These are phyloP conservation scores for Pichia sp. DNA, from an alignment of 1,139 yeast genomes.

Conservation along the genomic window DNA sequence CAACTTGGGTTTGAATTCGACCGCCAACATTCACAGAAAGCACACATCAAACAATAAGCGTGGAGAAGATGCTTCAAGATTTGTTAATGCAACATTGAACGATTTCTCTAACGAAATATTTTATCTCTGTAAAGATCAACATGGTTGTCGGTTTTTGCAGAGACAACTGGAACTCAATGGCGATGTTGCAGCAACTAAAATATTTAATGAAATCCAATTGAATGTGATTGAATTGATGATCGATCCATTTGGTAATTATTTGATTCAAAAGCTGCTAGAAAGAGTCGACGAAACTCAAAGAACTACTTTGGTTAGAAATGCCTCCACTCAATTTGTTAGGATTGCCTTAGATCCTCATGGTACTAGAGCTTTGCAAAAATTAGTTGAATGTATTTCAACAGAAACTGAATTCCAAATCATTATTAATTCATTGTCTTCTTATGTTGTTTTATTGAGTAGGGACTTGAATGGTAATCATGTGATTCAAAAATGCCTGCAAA, in stretches of 20 bases:
- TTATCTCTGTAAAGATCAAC: constrained; percentile 55
- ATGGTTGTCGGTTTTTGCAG: constrained; percentile 58
- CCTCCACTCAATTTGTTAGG: constrained; percentile 67
- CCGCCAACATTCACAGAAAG: constrained; percentile 34
- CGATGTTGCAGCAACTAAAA: constrained; percentile 51
- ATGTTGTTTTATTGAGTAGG: constrained; percentile 75
- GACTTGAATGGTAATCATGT: constrained; percentile 97
- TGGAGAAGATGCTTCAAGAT: constrained; percentile 40
- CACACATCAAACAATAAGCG: constrained; percentile 33
- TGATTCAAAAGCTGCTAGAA: constrained; percentile 85
- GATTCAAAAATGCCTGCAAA: constrained; percentile 84
- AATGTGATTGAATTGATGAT: constrained; percentile 86
- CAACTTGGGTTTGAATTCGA: constrained; percentile 25
- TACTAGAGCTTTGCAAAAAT: constrained; percentile 87
- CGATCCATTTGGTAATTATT: constrained; percentile 96
- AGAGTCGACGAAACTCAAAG: constrained; percentile 68
- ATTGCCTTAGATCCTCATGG: constrained; percentile 85
- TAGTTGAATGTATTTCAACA: constrained; percentile 64
- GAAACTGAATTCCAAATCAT: constrained; percentile 52
- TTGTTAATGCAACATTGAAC: constrained; percentile 41
- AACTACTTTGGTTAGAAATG: constrained; percentile 62
- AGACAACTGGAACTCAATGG: constrained; percentile 45
- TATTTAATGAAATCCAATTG: constrained; percentile 73
- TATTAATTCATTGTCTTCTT: constrained; percentile 60
- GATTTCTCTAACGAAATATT: constrained; percentile 53